Conservation (phyloP, 2,329 filamentous ascomycete species). For the Botrytis galanthina region DNA sequence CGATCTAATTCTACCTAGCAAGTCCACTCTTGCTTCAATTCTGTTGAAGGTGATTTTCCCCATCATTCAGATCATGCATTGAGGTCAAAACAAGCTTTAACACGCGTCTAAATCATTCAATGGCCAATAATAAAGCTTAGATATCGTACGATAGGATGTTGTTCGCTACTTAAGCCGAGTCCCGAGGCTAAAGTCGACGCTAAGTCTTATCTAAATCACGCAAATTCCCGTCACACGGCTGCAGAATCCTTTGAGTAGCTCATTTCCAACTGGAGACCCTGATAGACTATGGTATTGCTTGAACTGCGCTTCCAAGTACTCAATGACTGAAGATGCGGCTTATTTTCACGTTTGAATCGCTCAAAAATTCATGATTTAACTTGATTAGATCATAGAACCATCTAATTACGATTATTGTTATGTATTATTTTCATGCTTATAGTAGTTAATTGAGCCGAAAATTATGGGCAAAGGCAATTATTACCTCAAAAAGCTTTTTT, state of each 20-base stretch:
- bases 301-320: background rate
- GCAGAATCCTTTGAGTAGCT: background rate
- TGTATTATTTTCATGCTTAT: background rate
- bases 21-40: background rate
- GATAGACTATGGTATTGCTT: background rate
- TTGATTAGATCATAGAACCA: accelerated
- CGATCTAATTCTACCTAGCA: background rate
- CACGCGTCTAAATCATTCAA: background rate
- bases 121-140: background rate
- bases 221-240: background rate
- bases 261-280: background rate
- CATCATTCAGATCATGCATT: background rate
- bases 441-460: background rate
- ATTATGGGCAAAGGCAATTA: accelerated
- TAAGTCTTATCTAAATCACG: background rate
- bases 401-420: background rate
- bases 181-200: too few species aligned
- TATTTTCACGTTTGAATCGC: background rate
- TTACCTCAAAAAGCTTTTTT: accelerated
- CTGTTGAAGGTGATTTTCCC: too few species aligned
- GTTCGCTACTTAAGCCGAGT: too few species aligned
- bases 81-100: background rate
- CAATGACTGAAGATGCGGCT: background rate
- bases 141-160: too few species aligned
- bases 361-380: background rate